Conservation (phyloP, 108 stramenopile species). For the Pseudonitzschia pungens region DNA sequence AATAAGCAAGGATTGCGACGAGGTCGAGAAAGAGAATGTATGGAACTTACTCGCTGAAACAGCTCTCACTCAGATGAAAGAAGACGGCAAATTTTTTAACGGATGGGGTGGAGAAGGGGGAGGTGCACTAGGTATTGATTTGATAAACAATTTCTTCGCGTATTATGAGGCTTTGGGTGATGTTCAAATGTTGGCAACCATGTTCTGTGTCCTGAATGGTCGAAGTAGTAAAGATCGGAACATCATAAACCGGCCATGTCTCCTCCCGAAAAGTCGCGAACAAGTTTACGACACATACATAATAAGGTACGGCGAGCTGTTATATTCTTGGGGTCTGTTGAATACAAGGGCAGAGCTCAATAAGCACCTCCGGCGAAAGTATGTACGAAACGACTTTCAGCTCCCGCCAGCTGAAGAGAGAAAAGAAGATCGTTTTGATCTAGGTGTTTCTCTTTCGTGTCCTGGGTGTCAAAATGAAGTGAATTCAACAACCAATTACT, state of each 20-base stretch:
- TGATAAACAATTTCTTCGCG: constrained; percentile 54
- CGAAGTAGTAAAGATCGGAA: constrained; percentile 12
- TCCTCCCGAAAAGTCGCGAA: constrained; percentile 51
- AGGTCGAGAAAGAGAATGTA: constrained; percentile 63
- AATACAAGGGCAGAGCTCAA: constrained; percentile 63
- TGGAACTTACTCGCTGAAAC: constrained; percentile 72
- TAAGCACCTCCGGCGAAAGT: constrained; percentile 54
- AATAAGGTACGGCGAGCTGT: constrained; percentile 53
- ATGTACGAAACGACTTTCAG: constrained; percentile 33
- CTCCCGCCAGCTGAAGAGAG: constrained; percentile 12
- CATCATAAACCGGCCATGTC: constrained; percentile 27
- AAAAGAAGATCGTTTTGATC: constrained; percentile 5
- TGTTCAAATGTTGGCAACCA: constrained; percentile 78
- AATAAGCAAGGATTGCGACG: constrained; percentile 42
- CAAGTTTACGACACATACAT: constrained; percentile 70
- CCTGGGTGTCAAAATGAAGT: constrained; percentile 50
- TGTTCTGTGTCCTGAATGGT: constrained; percentile 70
- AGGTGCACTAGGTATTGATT: constrained; percentile 62
- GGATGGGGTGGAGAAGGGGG: constrained; percentile 69
- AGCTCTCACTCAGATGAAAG: constrained; percentile 39
- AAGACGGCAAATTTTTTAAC: constrained; percentile 39
- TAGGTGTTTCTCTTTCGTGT: constrained; percentile 51
- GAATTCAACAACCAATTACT: constrained; percentile 37
- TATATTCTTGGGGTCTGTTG: constrained; percentile 75
- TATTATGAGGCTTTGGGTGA: constrained; percentile 76